Conservation (phyloP, 352 stramenopile genomes). For the Thalassiosira oceanica region DNA sequence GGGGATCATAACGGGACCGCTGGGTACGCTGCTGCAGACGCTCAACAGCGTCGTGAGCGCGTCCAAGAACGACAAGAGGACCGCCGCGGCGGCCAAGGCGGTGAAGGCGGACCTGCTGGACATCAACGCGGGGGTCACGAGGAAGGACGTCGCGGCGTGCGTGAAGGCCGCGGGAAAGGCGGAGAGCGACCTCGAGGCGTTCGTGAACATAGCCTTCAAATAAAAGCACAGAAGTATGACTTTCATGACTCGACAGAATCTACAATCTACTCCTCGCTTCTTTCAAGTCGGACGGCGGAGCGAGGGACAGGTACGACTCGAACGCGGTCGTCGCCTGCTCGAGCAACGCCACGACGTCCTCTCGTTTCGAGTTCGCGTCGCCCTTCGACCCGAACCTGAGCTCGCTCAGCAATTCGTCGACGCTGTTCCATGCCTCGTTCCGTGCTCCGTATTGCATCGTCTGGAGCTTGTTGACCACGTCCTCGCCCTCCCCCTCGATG, state of each 20-base stretch:
- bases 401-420: constrained; percentile 66
- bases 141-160: constrained; percentile 43
- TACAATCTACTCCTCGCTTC: constrained; percentile 10
- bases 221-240: constrained; percentile 17
- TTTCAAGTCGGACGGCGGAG: constrained; percentile 38
- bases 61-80: constrained; percentile 28
- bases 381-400: constrained; percentile 39
- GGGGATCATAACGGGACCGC: constrained; percentile 58
- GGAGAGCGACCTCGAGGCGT: constrained; percentile 57
- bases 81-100: constrained; percentile 32
- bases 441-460: constrained; percentile 72
- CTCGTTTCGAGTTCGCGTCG: constrained; percentile 5
- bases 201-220: constrained; percentile 60
- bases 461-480: constrained; percentile 62
- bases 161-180: constrained; percentile 33
- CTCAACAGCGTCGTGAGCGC: constrained; percentile 52
- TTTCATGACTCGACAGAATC: not conserved
- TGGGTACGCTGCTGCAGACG: constrained; percentile 62
- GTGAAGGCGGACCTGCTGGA: constrained; percentile 61
- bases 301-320: constrained; percentile 52
- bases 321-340: constrained; percentile 27
- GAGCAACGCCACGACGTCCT: constrained; percentile 35
- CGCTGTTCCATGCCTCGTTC: constrained; percentile 71
- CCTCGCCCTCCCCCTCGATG: constrained; percentile 56
- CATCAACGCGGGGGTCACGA: constrained; percentile 49